phyloP scores from a whole-genome alignment of 2,329 filamentous ascomycete species.

The Periconia sp. region DNA sequence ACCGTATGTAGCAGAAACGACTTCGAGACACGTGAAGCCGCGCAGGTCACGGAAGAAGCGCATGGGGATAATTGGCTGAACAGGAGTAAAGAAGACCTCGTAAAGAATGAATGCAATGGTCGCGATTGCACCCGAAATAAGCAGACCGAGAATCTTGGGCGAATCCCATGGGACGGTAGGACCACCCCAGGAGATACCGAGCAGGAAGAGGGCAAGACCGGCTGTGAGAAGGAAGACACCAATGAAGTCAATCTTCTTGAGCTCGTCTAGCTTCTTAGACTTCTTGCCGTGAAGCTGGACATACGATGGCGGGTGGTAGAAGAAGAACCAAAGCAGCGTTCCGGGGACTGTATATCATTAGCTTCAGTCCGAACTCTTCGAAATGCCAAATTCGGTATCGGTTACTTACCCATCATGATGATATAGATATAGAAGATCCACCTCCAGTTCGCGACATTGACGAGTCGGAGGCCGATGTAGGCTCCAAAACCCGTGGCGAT shows the following conservation, averaged over 20 bases:
- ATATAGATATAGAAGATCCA: conserved; percentile 58
- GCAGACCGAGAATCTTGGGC: conserved; percentile 28
- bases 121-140: conserved; percentile 27
- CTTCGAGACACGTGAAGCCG: conserved; percentile 33
- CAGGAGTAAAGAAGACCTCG: conserved; percentile 27
- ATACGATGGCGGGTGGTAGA: conserved; percentile 54
- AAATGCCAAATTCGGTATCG: background rate
- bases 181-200: conserved; percentile 54
- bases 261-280: conserved; percentile 23
- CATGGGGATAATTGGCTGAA: conserved; percentile 35
- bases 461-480: conserved; percentile 51
- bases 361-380: conserved; percentile 20
- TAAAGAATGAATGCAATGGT: conserved; percentile 20
- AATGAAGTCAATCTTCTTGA: conserved; percentile 49
- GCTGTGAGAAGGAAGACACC: conserved; percentile 52
- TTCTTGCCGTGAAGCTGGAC: conserved; percentile 44
- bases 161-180: conserved; percentile 15
- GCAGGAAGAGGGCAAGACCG: conserved; percentile 49
- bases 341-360: conserved; percentile 42
- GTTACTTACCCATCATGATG: conserved; percentile 39
- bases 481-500: conserved; percentile 50
- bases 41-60: conserved; percentile 37
- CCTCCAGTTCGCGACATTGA: conserved; percentile 47
- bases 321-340: conserved; percentile 49
- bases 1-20: conserved; percentile 32